A percentile compares a stretch with the other conserved stretches of the same genome.
Evolutionary conservation across 352 stramenopile genomes (phyloP).

Genomic region (Pythium vanterpoolii): DNA sequence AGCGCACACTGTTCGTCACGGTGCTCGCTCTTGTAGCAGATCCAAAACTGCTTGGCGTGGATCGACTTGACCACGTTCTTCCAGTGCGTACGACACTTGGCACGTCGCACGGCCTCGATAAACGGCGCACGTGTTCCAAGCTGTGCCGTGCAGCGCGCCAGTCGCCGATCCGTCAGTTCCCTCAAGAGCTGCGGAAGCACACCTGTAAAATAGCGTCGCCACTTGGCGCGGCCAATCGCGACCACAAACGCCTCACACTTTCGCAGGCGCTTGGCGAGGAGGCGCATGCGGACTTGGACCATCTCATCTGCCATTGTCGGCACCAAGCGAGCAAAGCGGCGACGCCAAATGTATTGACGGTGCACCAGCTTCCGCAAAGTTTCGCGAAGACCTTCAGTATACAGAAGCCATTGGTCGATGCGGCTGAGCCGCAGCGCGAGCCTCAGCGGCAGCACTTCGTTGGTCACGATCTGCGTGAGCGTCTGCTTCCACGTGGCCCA

Average conservation of each 20-base stretch:
- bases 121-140: background rate
- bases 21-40: slow-evolving; percentile 12
- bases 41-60: slow-evolving; percentile 17
- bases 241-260: background rate
- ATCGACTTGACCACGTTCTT: slow-evolving; percentile 2
- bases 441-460: slow-evolving; percentile 1
- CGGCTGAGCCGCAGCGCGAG: slow-evolving; percentile 3
- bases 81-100: slow-evolving; percentile 2
- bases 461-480: background rate
- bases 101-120: background rate
- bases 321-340: slow-evolving; percentile 1
- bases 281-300: background rate
- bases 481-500: slow-evolving; percentile 23
- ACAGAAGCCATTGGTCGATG: slow-evolving; percentile 12
- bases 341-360: slow-evolving; percentile 11
- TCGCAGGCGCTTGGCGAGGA: background rate
- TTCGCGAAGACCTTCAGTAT: background rate
- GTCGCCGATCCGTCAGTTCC: background rate
- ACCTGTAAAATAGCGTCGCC: background rate
- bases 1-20: slow-evolving; percentile 13
- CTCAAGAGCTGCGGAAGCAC: background rate
- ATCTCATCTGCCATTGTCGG: slow-evolving; percentile 3
- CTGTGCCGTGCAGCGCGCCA: background rate
- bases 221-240: slow-evolving; percentile 1
- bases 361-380: background rate